phyloP scores from a whole-genome alignment of 768 basidiomycete genomes.

The Russula sp. region DNA sequence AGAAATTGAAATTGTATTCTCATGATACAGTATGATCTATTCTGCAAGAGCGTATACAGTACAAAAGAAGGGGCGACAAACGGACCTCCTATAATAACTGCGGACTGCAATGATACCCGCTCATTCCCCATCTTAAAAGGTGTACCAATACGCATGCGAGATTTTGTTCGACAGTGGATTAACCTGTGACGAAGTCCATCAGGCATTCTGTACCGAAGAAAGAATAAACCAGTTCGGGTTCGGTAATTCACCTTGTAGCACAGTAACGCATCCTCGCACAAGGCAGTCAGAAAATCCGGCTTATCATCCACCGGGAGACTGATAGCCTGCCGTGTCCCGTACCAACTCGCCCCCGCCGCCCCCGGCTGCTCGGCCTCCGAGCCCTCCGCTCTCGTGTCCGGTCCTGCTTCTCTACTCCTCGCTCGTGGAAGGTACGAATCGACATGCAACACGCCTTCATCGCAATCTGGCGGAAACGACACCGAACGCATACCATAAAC shows the following conservation, averaged over 20 bases:
- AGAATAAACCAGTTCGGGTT: too few relatives aligned
- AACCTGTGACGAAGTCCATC: background rate
- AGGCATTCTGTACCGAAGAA: background rate
- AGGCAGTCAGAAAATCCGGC: background rate
- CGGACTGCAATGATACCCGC: background rate
- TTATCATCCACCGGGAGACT: background rate
- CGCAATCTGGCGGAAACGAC: constrained; percentile 17
- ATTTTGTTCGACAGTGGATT: constrained; percentile 6
- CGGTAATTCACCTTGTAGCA: constrained; percentile 10
- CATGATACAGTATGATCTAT: too few relatives aligned
- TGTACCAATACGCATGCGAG: constrained; percentile 18
- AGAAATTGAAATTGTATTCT: too few relatives aligned
- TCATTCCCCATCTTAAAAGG: background rate
- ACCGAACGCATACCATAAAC: constrained; percentile 18
- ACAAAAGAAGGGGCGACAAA: background rate
- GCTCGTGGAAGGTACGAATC: constrained; percentile 17
- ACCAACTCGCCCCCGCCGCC: background rate
- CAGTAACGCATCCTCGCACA: constrained; percentile 24
- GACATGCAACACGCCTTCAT: constrained; percentile 8
- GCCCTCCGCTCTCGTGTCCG: background rate
- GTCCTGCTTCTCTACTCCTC: background rate
- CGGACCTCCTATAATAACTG: background rate
- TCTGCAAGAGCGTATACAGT: too few relatives aligned
- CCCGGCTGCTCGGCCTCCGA: too few relatives aligned
- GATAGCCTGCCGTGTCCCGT: constrained; percentile 3